Evolutionary conservation across 2,329 filamentous ascomycete species (phyloP), one percentile per base, ranked within the genome.

Genomic region (Albifimbria verrucaria): DNA sequence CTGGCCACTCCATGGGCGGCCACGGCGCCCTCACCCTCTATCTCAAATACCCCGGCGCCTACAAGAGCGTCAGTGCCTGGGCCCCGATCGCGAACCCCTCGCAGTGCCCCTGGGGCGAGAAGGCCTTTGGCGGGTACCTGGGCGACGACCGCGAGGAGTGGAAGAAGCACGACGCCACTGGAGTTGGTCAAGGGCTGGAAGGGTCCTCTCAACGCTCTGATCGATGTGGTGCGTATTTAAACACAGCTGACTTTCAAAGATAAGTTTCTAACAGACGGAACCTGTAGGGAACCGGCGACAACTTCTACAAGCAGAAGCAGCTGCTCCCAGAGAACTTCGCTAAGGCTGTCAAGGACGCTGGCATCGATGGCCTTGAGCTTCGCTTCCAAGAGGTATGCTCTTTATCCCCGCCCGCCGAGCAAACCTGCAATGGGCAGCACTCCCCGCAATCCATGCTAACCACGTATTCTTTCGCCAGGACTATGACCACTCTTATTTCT

Each of bases 401-500:
- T 49, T 25, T 17, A 25, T 11, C 20, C 6, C n/a, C 5, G 4
- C 24, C 11, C 20, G 23, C 10, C 44, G 52, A 12, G 51, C 18
- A 50, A 7, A 25, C 11, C n/a, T 23, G 36, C 43, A n/a, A 22
- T 5, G 36, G 3, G 28, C 7, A 7, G 11, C 7, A 4, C n/a
- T n/a, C n/a, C n/a, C n/a, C n/a, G n/a, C n/a, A n/a, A n/a, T n/a
- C 22, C n/a, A 43, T 45, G 39, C 52, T 53, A n/a, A 54, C 45
- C 24, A 26, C 28, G 10, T 48, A 28, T 32, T n/a, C 45, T n/a
- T 23, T 6, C 18, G 5, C 5, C 66, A 89, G 75, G 92, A 86
- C 57, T 97, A 99, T 68, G 94, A 99, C 71, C 94, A 99, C 75
- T 96, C 91, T 57, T 99, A 99, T 77, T 99, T 86, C 74, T 97